Evolutionary conservation across 805 yeast genomes (phyloP), one percentile per base, ranked within the genome.

Genomic region (Metschnikowia colocasiae): DNA sequence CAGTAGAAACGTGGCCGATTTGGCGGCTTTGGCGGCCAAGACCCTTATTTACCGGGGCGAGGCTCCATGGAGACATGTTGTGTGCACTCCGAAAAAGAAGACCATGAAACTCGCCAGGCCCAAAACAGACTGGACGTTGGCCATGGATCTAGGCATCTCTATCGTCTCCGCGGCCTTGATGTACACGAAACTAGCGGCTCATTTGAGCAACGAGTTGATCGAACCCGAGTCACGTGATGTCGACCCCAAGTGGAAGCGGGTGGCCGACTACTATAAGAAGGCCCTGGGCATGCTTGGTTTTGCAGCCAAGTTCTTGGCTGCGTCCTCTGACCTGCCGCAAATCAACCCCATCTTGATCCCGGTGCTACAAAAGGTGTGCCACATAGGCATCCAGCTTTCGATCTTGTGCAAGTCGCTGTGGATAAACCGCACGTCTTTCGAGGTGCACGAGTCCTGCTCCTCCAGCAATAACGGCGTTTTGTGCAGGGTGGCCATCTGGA

Each of bases 401-500:
- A 67, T 67, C 6, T 58, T 72, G 33, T 60, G 68, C 43, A 72
- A 72, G 50, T 65, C 64, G 18, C 63, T 71, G 12, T 68, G 74
- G 73, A 39, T 61, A 19, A 69, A 67, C 51, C 53, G 77, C 25
- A 33, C 46, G 39, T 23, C 46, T 3, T 47, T 46, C 38, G 43
- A 40, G 22, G 35, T n/a, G 15, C 29, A 26, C 25, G 53, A 45
- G 25, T 26, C 52, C n/a, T 50, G 50, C 16, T 31, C 53, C 48
- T 19, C 50, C 27, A n/a, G 62, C 46, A 62, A 66, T 35, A 67
- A 72, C 51, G 73, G 77, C 2, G 69, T 73, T 1, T 56, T 76
- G n/a, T 62, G 76, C 12, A 59, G 79, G 47, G 75, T 76, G 9
- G 69, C 79, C 3, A 67, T 76, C 1, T 73, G 57, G 55, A 57